Base-by-base conservation (phyloP, 2,329 filamentous ascomycete species). In the Cyanodermella asteris region DNA sequence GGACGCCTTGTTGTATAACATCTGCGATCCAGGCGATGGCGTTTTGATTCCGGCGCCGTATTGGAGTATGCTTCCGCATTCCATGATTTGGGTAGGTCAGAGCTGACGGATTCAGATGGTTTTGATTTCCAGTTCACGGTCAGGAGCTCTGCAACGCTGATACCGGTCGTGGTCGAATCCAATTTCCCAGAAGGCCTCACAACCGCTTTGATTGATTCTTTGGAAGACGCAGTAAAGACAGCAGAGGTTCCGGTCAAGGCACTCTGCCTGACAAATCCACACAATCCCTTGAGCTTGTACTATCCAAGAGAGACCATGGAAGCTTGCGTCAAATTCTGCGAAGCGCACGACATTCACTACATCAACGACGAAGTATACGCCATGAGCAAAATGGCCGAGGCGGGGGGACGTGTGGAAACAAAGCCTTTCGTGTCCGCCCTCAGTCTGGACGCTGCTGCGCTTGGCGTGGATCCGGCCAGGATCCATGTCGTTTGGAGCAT, bases 21-120 rank as follows among this genome's bases (percentile, higher is more conserved):
- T 50, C 12, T 47, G 44, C 28, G 42, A 47, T 6, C 19, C 35
- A 2, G 45, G 41, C 12, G 45, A 49, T 24, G 42, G 40, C 1
- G 27, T 47, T 1, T 31, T 49, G 1, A 28, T 48, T 4, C 36
- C 39, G 2, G 38, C 28, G 4, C 43, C 43, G 13, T 45, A 32
- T 22, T 46, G 45, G 42, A 38, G 37, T 39, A 28, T 20, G 38
- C 29, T 18, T 25, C 18, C 21, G 10, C 7, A 9, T 19, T 26
- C 18, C 11, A 7, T 11, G 12, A 23, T 19, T 15, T 15, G 16
- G 22, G 6, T n/a, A n/a, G n/a, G n/a, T n/a, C n/a, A n/a, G n/a
- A n/a, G n/a, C n/a, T n/a, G n/a, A n/a, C n/a, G n/a, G n/a, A n/a
- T n/a, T n/a, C n/a, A 37, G 36, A 31, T 24, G 36, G 34, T n/a